Base-by-base conservation (phyloP, 805 yeast genomes). In the Zygotorulaspora sp. region DNA sequence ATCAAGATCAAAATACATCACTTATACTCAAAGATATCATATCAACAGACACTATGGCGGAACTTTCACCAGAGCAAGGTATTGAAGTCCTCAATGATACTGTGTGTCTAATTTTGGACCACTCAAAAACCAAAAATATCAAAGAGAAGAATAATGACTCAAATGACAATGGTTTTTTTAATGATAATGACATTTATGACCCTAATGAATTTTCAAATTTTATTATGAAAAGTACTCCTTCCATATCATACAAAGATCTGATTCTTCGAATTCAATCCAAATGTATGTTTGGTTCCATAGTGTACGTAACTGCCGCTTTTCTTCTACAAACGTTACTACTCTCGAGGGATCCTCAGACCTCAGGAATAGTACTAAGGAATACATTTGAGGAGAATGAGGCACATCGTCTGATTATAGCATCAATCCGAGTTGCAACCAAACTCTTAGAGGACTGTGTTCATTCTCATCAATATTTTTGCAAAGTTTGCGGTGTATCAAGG, bases 361-460 rank as follows among this genome's bases (percentile, higher is more conserved):
- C 44, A 10, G 11, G 26, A 5, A 24, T 50, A 2, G 30, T 43
- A 13, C 35, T 54, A 15, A 49, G 41, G 25, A 34, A 64, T 17
- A 64, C 66, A 5, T 43, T 72, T 8, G 49, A 68, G 11, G 52
- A 53, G 1, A 49, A 52, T 6, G 63, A 69, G 28, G 64, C 63
- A 1, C 74, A 72, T 52, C 52, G 78, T 11, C 39, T 73, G 17
- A 61, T 71, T 10, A 58, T 71, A 22, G 74, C 75, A 0, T 57
- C 68, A 9, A 56, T 71, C 13, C 53, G 76, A 4, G 50, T 72
- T 1, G 70, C 76, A 7, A 63, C 71, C 23, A 74, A 74, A 47
- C 50, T 65, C n/a, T 50, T 70, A 6, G 77, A 74, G 45, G 79
- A 73, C 49, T 55, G 63, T 17, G 61, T 62, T 28, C 71, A 69